Base-by-base conservation (phyloP, 1,139 yeast genomes). In the Suhomyces coccinellae region DNA sequence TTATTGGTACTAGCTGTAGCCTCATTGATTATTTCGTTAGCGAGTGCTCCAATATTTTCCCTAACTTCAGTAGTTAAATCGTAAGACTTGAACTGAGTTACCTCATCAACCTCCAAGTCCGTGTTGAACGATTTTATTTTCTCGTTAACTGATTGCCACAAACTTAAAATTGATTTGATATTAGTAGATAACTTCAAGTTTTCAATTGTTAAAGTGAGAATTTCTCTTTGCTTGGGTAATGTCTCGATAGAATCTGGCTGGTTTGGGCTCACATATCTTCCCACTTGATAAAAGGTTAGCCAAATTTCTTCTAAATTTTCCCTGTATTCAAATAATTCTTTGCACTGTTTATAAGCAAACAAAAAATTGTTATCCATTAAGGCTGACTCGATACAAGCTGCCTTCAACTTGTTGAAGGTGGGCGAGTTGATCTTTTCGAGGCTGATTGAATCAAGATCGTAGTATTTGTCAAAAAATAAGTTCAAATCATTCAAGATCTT, bases 221-320 rank as follows among this genome's bases (percentile, higher is more conserved):
- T 58, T 14, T 71, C 72, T 49, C 83, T 57, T 56, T 84, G 87
- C 38, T 71, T 64, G 11, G 57, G 27, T 62, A 61, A 44, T 44
- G 64, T 49, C 12, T 59, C 56, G 41, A 65, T 47, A 33, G 55
- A 55, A 11, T 55, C 56, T 9, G 52, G 51, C 24, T 52, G 52
- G 15, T 42, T 45, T 0, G 82, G 80, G 3, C 82, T 71, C 11
- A 74, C 62, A 52, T 61, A 80, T 53, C 78, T 78, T 2, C 85
- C 83, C 6, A 83, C 79, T 56, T 83, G 88, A 54, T 80, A 82
- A 46, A 83, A 76, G 0, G 84, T 75, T 37, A 77, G 66, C 88
- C 90, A 83, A 43, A 68, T 57, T n/a, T 69, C 69, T 38, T 66
- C 62, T 28, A 79, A 51, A 4, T 45, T 53, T 6, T 48, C 48